Percentiles rank a stretch among this genome's conserved stretches.
These are phyloP conservation scores for Russula abietina DNA, from an alignment of 768 basidiomycete species.

Conservation along the genomic window DNA sequence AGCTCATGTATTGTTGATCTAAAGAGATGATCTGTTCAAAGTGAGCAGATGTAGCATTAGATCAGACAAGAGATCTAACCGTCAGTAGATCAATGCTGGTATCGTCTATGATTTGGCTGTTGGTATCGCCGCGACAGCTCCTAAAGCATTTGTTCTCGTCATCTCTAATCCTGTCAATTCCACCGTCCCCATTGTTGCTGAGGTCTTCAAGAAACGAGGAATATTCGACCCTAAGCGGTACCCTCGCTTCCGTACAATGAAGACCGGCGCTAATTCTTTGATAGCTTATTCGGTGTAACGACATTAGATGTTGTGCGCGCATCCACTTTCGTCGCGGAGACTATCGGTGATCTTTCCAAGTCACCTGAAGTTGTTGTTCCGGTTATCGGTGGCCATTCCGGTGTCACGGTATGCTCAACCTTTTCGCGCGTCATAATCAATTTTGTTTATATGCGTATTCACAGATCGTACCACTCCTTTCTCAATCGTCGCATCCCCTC, in stretches of 20 bases:
- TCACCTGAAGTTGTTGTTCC: slow-evolving; percentile 67
- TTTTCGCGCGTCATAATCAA: not conserved
- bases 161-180: slow-evolving; percentile 99
- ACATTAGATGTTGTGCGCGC: slow-evolving; percentile 97
- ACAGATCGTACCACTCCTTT: slow-evolving; percentile 89
- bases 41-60: slow-evolving; percentile 35
- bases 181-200: slow-evolving; percentile 93
- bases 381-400: slow-evolving; percentile 93
- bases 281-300: slow-evolving; percentile 92
- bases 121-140: slow-evolving; percentile 74
- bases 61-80: slow-evolving; percentile 12
- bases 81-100: slow-evolving; percentile 85
- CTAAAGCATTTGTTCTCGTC: slow-evolving; percentile 90
- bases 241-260: not conserved
- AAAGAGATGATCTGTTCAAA: slow-evolving; percentile 94
- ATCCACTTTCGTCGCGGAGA: slow-evolving; percentile 90
- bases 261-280: slow-evolving; percentile 5
- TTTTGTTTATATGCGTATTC: not conserved
- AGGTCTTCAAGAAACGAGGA: slow-evolving; percentile 89
- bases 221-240: slow-evolving; percentile 91
- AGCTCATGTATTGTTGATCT: slow-evolving; percentile 7
- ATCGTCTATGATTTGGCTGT: slow-evolving; percentile 92
- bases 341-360: slow-evolving; percentile 56
- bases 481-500: slow-evolving; percentile 77
- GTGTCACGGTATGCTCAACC: slow-evolving; percentile 60